Base-by-base conservation (phyloP, 768 basidiomycete species). In the Mycena kentingensis region DNA sequence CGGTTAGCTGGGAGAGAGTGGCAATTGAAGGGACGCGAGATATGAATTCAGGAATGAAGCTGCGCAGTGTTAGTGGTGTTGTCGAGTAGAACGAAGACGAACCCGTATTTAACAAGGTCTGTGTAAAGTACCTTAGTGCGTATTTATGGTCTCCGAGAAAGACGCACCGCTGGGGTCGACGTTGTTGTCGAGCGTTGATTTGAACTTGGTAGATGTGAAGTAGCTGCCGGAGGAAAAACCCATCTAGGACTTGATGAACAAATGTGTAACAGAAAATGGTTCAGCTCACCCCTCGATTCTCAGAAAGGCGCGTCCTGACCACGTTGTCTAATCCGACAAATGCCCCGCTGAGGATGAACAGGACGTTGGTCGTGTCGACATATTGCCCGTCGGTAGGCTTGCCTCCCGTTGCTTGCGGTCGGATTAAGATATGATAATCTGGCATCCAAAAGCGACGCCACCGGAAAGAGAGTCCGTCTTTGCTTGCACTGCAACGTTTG, bases 271-370 rank as follows among this genome's bases (percentile, higher is more conserved):
- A 26, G 25, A 46, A 25, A 15, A 42, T 32, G 10, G 26, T 24
- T 77, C 88, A 37, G 7, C 22, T 60, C 66, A 94, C 93, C 5
- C 93, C 93, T 15, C 58, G 54, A 27, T 37, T 52, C 72, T 92
- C 93, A 11, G 87, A 83, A 11, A 93, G 76, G 32, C 94, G 78
- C 47, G 85, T 76, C 65, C 85, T 86, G 57, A 98, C 83, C 22
- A 98, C 71, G 45, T 76, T 81, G 36, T 97, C 94, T 43, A 98
- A 71, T 1, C 95, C 95, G 10, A 97, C 93, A 65, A 97, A 97
- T 2, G 96, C 96, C 2, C 96, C 96, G 44, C 93, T 94, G 11
- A 96, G 67, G 54, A 98, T 89, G 70, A 98, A 98, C n/a, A 98
- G 73, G 22, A 98, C 83, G 61, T 98, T 94, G 7, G 88, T 83